phyloP scores from a whole-genome alignment of 805 yeast species.

The Candida pseudoglaebosa region DNA sequence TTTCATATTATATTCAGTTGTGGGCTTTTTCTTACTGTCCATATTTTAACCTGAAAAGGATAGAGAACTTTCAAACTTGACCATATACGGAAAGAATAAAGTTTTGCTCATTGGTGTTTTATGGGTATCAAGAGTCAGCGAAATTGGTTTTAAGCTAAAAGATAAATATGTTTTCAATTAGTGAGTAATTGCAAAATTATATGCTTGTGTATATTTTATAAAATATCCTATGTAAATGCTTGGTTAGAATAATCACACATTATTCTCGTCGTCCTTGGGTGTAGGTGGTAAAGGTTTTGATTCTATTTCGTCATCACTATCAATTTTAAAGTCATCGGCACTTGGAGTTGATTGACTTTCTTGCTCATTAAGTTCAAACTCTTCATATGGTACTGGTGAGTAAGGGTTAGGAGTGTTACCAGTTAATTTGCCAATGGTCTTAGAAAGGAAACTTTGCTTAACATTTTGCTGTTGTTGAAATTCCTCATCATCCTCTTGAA shows the following conservation, averaged over 20 bases:
- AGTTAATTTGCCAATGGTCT: slow-evolving; percentile 30
- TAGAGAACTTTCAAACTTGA: too few relatives aligned
- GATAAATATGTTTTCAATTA: too few relatives aligned
- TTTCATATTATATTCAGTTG: too few relatives aligned
- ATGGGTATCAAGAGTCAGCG: too few relatives aligned
- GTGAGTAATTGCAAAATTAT: too few relatives aligned
- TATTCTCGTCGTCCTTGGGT: neutral
- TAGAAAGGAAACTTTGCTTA: slow-evolving; percentile 35
- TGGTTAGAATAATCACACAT: neutral
- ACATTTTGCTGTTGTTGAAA: slow-evolving; percentile 14
- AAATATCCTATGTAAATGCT: neutral
- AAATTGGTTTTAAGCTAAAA: too few relatives aligned
- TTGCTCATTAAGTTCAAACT: slow-evolving; percentile 39
- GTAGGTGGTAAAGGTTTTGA: slow-evolving; percentile 4
- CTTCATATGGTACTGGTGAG: slow-evolving; percentile 25
- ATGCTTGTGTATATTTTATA: neutral
- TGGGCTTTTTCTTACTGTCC: too few relatives aligned
- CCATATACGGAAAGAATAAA: too few relatives aligned
- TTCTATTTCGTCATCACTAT: slow-evolving; percentile 45
- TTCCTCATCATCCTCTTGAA: slow-evolving; percentile 27
- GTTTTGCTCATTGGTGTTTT: too few relatives aligned
- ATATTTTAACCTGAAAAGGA: too few relatives aligned
- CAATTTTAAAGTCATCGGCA: slow-evolving; percentile 43
- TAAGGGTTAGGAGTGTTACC: slow-evolving; percentile 19
- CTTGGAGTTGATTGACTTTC: slow-evolving; percentile 9